phyloP scores from a whole-genome alignment of 257 asterid species.

The Solanum etuberosum region DNA sequence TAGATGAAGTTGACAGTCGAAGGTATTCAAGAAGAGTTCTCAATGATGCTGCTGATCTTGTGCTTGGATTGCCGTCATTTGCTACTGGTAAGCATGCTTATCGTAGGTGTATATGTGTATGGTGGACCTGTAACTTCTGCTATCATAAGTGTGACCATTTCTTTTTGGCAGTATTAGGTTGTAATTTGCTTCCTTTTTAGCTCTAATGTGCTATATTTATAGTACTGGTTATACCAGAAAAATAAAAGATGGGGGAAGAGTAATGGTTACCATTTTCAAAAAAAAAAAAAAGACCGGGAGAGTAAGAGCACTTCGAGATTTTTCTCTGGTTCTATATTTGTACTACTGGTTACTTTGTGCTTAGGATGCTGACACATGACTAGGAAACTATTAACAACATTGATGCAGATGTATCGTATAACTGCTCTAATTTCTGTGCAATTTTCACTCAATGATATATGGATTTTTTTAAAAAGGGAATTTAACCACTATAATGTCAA shows the following conservation, averaged over 20 bases:
- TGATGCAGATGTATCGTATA: neutral
- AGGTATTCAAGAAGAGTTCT: slow-evolving; percentile 90
- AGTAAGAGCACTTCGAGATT: neutral
- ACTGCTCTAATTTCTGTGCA: neutral
- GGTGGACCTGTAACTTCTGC: neutral
- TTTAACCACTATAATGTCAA: neutral
- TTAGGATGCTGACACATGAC: neutral
- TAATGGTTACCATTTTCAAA: neutral
- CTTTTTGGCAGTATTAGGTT: neutral
- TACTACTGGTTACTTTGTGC: neutral
- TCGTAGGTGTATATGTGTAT: neutral
- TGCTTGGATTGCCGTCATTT: slow-evolving; percentile 67
- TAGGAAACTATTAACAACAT: neutral
- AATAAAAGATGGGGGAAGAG: neutral
- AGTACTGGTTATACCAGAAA: neutral
- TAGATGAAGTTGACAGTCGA: slow-evolving; percentile 59
- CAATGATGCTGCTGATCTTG: slow-evolving; percentile 90
- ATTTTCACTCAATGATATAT: neutral
- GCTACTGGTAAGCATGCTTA: slow-evolving; percentile 49
- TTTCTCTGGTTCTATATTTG: neutral
- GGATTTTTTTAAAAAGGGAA: neutral
- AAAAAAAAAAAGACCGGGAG: neutral
- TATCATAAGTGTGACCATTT: neutral
- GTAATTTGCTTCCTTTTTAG: neutral
- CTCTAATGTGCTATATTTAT: neutral